Evolutionary conservation across 2,329 filamentous ascomycete species (phyloP).

Genomic region (Coniochaeta prunicola): DNA sequence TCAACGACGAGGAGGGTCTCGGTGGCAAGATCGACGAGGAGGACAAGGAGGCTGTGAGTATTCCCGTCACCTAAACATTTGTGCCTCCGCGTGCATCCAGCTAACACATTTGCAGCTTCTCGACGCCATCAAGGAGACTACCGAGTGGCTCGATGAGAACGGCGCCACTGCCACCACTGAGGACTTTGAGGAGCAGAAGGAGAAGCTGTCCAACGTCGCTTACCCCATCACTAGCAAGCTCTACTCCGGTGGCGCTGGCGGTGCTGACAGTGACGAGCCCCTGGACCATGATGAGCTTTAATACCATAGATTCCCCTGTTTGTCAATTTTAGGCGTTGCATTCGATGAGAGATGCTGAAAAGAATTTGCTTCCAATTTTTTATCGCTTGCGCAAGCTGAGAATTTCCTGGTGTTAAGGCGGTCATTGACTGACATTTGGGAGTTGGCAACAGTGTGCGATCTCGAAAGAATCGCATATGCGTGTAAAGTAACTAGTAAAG

Average conservation of each 20-base stretch:
- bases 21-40: slow-evolving; percentile 98
- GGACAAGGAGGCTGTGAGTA: slow-evolving; percentile 87
- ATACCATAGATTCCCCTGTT: slow-evolving; percentile 28
- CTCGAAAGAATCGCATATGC: not conserved
- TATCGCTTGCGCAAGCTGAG: not conserved
- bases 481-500: not conserved
- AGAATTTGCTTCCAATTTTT: not conserved
- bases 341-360: slow-evolving; percentile 9
- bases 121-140: slow-evolving; percentile 93
- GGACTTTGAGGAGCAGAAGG: slow-evolving; percentile 99
- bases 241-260: slow-evolving; percentile 61
- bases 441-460: not conserved
- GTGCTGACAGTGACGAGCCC: slow-evolving; percentile 65
- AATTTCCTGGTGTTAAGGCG: slow-evolving; percentile 1
- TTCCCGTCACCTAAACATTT: not conserved
- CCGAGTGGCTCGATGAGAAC: slow-evolving; percentile 97
- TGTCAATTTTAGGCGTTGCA: slow-evolving; percentile 14
- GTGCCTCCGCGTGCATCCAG: slow-evolving; percentile 7
- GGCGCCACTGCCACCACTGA: slow-evolving; percentile 75
- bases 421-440: slow-evolving; percentile 1
- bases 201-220: slow-evolving; percentile 94
- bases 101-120: slow-evolving; percentile 55
- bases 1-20: slow-evolving; percentile 92
- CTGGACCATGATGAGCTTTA: slow-evolving; percentile 63
- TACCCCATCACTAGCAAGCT: slow-evolving; percentile 99